A percentile compares a stretch with the other conserved stretches of the same genome.
phyloP scores from a whole-genome alignment of 306 rosid genomes.

The Quercus agrifolia region DNA sequence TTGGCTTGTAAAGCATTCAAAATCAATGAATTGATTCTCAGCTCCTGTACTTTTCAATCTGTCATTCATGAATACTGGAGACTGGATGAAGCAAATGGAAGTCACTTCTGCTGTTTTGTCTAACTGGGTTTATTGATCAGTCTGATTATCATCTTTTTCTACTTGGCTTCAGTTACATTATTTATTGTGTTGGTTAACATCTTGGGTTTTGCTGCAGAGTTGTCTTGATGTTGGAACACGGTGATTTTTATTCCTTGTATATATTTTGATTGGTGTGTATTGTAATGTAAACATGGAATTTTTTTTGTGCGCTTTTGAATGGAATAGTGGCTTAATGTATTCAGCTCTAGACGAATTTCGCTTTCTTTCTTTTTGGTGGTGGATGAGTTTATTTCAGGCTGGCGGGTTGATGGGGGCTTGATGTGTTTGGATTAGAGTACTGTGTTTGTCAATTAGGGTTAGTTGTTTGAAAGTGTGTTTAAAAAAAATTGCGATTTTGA shows the following conservation, averaged over 20 bases:
- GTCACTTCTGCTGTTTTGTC: constrained; percentile 2
- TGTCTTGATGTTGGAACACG: neutral
- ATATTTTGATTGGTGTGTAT: constrained; percentile 8
- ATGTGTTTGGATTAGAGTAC: no score
- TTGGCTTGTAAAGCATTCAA: constrained; percentile 68
- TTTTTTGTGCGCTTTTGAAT: constrained; percentile 10
- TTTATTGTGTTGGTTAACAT: constrained; percentile 10
- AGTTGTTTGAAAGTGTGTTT: no score
- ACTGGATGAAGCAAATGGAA: constrained; percentile 19
- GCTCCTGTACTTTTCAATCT: constrained; percentile 13
- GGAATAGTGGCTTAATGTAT: constrained; percentile 3
- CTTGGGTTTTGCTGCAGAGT: neutral
- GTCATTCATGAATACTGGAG: constrained; percentile 7
- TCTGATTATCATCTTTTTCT: constrained; percentile 8
- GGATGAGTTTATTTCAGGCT: no score
- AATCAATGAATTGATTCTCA: constrained; percentile 47
- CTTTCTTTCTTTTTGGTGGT: no score
- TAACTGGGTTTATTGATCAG: neutral
- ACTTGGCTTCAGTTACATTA: constrained; percentile 14
- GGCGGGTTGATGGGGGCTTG: no score
- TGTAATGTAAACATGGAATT: constrained; percentile 9
- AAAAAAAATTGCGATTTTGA: no score
- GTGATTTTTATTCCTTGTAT: neutral
- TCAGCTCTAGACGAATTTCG: neutral
- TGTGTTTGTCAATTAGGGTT: no score